These are phyloP conservation scores for Boletus reticulatus DNA, from an alignment of 768 basidiomycete species.

Conservation along the genomic window DNA sequence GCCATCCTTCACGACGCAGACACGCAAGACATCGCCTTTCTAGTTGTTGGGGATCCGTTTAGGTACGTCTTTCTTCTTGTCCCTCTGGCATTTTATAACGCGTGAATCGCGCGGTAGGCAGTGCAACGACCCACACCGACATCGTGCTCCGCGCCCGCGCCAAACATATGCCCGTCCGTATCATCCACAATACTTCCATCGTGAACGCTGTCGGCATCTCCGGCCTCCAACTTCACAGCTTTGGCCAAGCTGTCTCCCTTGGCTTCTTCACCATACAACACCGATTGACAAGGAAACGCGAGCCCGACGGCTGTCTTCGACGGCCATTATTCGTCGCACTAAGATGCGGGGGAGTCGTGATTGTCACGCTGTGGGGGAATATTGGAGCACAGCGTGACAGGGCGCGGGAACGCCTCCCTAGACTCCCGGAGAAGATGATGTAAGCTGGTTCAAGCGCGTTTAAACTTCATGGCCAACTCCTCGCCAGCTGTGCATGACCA, in stretches of 20 bases:
- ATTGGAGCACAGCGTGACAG: too few relatives aligned
- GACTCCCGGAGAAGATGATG: too few relatives aligned
- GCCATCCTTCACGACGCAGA: slow-evolving; percentile 81
- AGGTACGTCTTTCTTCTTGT: slow-evolving; percentile 51
- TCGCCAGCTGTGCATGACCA: too few relatives aligned
- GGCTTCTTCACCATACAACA: too few relatives aligned
- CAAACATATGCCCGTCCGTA: slow-evolving; percentile 71
- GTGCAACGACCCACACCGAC: slow-evolving; percentile 96
- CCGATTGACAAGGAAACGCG: too few relatives aligned
- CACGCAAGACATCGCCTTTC: slow-evolving; percentile 78
- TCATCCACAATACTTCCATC: slow-evolving; percentile 97
- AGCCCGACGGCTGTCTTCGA: too few relatives aligned
- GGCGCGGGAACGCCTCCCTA: too few relatives aligned
- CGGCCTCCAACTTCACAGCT: slow-evolving; percentile 96
- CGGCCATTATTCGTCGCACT: too few relatives aligned
- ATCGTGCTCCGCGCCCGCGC: slow-evolving; percentile 87
- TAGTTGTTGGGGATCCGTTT: slow-evolving; percentile 97
- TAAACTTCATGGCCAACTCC: too few relatives aligned
- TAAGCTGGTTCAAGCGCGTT: too few relatives aligned
- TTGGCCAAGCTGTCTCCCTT: slow-evolving; percentile 68
- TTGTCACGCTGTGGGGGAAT: too few relatives aligned
- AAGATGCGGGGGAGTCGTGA: too few relatives aligned
- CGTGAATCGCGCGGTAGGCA: slow-evolving; percentile 24
- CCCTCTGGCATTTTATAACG: neutral
- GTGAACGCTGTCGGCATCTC: slow-evolving; percentile 94